Percentiles rank a stretch among this genome's conserved stretches.
These are phyloP conservation scores for Leavenworthia alabamica DNA, from an alignment of 345 rosid genomes.

Conservation along the genomic window DNA sequence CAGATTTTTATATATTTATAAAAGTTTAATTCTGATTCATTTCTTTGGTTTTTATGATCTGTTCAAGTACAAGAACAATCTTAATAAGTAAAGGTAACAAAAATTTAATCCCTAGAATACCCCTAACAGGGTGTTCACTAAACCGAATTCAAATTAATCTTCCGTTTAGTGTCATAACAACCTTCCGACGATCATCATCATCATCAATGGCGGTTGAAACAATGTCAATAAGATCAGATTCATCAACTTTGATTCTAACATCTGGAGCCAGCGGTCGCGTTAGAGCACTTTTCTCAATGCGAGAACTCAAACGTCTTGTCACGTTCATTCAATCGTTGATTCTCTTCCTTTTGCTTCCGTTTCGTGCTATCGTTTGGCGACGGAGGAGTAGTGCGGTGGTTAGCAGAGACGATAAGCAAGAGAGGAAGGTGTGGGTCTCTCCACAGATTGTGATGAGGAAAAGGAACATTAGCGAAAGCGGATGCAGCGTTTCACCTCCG, in stretches of 20 bases:
- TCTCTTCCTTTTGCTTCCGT: slow-evolving; percentile 49
- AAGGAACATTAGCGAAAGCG: slow-evolving; percentile 21
- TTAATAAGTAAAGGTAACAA: slow-evolving; percentile 1
- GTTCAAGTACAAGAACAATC: slow-evolving; percentile 27
- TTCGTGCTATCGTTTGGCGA: slow-evolving; percentile 36
- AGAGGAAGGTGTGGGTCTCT: slow-evolving; percentile 30
- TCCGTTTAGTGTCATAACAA: not conserved
- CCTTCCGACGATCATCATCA: slow-evolving; percentile 12
- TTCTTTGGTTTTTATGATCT: slow-evolving; percentile 34
- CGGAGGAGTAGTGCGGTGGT: slow-evolving; percentile 23
- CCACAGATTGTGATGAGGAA: slow-evolving; percentile 48
- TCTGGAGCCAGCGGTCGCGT: slow-evolving; percentile 87
- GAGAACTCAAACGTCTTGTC: slow-evolving; percentile 40
- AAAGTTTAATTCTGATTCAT: not conserved
- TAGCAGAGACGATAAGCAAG: slow-evolving; percentile 41
- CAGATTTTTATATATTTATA: not conserved
- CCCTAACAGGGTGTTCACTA: not conserved
- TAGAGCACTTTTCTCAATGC: slow-evolving; percentile 52
- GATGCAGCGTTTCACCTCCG: slow-evolving; percentile 10
- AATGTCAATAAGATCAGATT: slow-evolving; percentile 23
- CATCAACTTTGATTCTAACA: slow-evolving; percentile 53
- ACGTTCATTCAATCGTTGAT: slow-evolving; percentile 41
- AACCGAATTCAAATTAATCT: not conserved
- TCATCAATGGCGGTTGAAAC: slow-evolving; percentile 38
- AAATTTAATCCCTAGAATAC: not conserved